Conservation (phyloP, 2,329 filamentous ascomycete species). For the Lachnellula occidentalis region DNA sequence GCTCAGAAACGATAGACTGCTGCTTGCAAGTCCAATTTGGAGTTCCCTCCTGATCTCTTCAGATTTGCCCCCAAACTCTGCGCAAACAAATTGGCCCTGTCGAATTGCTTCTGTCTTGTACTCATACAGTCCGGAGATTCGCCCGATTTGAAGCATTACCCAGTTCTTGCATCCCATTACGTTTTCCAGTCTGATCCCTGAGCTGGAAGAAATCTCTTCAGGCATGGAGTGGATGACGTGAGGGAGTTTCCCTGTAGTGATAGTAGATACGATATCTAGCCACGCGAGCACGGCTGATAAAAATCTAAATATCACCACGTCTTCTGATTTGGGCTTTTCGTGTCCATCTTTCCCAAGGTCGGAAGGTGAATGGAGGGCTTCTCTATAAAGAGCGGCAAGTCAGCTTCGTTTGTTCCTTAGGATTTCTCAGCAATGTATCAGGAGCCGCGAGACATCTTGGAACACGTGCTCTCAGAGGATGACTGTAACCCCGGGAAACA, state of each 20-base stretch:
- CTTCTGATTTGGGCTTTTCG: slow-evolving; percentile 12
- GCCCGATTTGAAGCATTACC: slow-evolving; percentile 48
- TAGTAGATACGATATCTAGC: slow-evolving; percentile 46
- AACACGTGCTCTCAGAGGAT: no score
- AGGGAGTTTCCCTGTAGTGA: slow-evolving; percentile 39
- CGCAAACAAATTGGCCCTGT: slow-evolving; percentile 7
- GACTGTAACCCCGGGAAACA: no score
- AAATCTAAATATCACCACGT: slow-evolving; percentile 41
- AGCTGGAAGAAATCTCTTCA: slow-evolving; percentile 34
- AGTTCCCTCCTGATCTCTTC: slow-evolving; percentile 21
- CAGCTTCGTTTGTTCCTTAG: no score
- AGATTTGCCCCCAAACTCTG: slow-evolving; percentile 9
- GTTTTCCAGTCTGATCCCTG: slow-evolving; percentile 38
- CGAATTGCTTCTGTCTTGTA: slow-evolving; percentile 47
- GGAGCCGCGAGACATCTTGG: no score
- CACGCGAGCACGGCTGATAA: slow-evolving; percentile 43
- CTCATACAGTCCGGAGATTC: slow-evolving; percentile 47
- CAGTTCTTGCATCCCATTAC: slow-evolving; percentile 53
- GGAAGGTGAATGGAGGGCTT: no score
- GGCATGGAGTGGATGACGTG: slow-evolving; percentile 38
- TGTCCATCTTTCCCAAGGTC: not conserved
- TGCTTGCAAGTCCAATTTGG: slow-evolving; percentile 15
- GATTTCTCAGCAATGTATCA: no score
- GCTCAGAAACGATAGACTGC: slow-evolving; percentile 11
- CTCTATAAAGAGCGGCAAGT: no score